Evolutionary conservation across 2,329 filamentous ascomycete genomes (phyloP).

Genomic region (Cryphonectria naterciae): DNA sequence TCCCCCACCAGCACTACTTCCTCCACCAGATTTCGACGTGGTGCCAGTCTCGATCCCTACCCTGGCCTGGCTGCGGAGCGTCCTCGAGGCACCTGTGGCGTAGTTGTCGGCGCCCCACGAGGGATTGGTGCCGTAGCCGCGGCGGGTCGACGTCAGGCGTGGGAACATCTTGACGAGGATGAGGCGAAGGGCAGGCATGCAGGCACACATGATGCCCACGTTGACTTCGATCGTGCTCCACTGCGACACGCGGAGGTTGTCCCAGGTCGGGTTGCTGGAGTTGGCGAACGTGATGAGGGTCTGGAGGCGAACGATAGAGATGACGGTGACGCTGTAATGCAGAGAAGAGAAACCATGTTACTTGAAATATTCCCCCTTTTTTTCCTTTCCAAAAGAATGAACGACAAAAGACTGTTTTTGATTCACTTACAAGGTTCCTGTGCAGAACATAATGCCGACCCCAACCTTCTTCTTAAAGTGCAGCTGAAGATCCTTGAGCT

Average conservation of each 20-base stretch:
- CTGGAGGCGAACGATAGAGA: slow-evolving; percentile 39
- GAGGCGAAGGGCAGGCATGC: slow-evolving; percentile 39
- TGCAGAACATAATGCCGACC: slow-evolving; percentile 48
- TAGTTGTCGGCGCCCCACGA: slow-evolving; percentile 10
- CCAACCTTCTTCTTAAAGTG: slow-evolving; percentile 54
- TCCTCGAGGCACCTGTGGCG: slow-evolving; percentile 3
- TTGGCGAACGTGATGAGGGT: slow-evolving; percentile 38
- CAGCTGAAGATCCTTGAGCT: slow-evolving; percentile 45
- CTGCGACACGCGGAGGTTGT: slow-evolving; percentile 36
- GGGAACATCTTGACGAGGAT: slow-evolving; percentile 38
- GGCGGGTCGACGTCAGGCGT: slow-evolving; percentile 20
- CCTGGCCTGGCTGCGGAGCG: slow-evolving; percentile 8
- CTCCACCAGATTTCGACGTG: neutral
- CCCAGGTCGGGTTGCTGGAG: slow-evolving; percentile 39
- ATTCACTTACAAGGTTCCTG: slow-evolving; percentile 43
- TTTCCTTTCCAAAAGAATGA: too few species aligned
- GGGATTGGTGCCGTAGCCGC: slow-evolving; percentile 19
- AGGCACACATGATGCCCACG: slow-evolving; percentile 41
- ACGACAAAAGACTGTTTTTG: neutral
- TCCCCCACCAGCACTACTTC: neutral
- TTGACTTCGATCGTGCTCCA: slow-evolving; percentile 43
- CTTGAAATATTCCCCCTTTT: neutral
- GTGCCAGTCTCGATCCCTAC: neutral
- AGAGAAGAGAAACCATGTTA: slow-evolving; percentile 2
- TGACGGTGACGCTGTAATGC: slow-evolving; percentile 38